A percentile compares a stretch with the other conserved stretches of the same genome.
phyloP scores from a whole-genome alignment of 2,329 filamentous ascomycete genomes.

The Hirsutella minnesotensis region DNA sequence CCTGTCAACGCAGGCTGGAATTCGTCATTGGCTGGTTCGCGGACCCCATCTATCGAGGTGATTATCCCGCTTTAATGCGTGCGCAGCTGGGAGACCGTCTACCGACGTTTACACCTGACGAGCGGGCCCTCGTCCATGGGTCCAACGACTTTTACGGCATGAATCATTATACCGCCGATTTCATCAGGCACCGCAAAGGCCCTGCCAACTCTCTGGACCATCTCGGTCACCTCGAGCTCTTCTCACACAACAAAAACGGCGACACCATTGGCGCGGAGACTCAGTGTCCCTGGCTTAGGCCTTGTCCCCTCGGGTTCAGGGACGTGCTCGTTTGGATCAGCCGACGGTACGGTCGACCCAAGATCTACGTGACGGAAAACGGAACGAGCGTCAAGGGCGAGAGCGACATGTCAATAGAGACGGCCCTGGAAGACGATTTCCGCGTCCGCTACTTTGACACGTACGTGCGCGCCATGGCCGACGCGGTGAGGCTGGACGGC shows the following conservation, averaged over 20 bases:
- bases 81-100: constrained; percentile 69
- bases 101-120: constrained; percentile 61
- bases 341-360: constrained; percentile 62
- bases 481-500: constrained; percentile 59
- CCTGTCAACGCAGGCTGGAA: constrained; percentile 21
- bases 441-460: constrained; percentile 66
- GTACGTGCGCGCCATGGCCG: constrained; percentile 67
- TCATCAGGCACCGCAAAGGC: constrained; percentile 60
- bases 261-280: constrained; percentile 71
- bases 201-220: constrained; percentile 53
- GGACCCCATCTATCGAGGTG: constrained; percentile 49
- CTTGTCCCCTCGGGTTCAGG: constrained; percentile 64
- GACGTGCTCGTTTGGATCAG: constrained; percentile 67
- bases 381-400: constrained; percentile 77
- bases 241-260: constrained; percentile 59
- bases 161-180: constrained; percentile 90
- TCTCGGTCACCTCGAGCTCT: constrained; percentile 62
- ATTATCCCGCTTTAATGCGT: constrained; percentile 75
- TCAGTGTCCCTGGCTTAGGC: constrained; percentile 70
- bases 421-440: constrained; percentile 74
- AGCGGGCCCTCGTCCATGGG: constrained; percentile 63
- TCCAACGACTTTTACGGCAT: constrained; percentile 91
- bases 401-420: constrained; percentile 57
- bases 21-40: constrained; percentile 28
- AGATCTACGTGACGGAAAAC: constrained; percentile 83